Base-by-base conservation (phyloP, 805 yeast species). In the Lipomyces starkeyi region DNA sequence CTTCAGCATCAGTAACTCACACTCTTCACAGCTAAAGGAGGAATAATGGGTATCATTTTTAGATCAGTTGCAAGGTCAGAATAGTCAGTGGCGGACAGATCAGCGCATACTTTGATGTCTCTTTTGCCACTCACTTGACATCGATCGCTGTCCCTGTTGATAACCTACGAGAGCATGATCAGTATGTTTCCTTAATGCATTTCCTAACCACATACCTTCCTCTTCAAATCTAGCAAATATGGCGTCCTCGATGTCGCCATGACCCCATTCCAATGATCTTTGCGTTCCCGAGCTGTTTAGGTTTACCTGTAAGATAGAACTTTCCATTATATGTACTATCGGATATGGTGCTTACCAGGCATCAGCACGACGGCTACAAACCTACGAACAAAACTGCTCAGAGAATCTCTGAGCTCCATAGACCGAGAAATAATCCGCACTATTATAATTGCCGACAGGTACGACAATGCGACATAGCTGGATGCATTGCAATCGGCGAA, bases 281-380 rank as follows among this genome's bases (percentile, higher is more conserved):
- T 57, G 3, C 60, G 60, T 14, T 57, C 27, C 11, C 60, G 60
- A 11, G 32, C 60, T 57, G 43, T 43, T 17, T 43, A 43, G 7
- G 20, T n/a, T 17, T 43, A 43, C 20, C n/a, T 7, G 49, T 43
- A 37, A 37, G 40, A 37, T 37, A 37, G 40, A 11, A 5, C 3
- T 17, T 43, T 17, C 14, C 49, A n/a, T 13, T n/a, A n/a, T 13
- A 43, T 17, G 22, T n/a, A 13, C 49, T 17, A 3, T 3, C 9
- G n/a, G 22, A 43, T 6, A 55, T n/a, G 9, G 37, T 8, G 34
- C 58, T 17, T 34, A 55, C 58, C 37, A 29, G 58, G 58, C 37
- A 55, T 55, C 58, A 55, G 20, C 35, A 40, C 49, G n/a, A 57
- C 60, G 27, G 60, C 60, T 5, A 57, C 37, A 57, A 57, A 57